These are phyloP conservation scores for Calonectria naviculata DNA, from an alignment of 2,329 filamentous ascomycete genomes.

Conservation along the genomic window DNA sequence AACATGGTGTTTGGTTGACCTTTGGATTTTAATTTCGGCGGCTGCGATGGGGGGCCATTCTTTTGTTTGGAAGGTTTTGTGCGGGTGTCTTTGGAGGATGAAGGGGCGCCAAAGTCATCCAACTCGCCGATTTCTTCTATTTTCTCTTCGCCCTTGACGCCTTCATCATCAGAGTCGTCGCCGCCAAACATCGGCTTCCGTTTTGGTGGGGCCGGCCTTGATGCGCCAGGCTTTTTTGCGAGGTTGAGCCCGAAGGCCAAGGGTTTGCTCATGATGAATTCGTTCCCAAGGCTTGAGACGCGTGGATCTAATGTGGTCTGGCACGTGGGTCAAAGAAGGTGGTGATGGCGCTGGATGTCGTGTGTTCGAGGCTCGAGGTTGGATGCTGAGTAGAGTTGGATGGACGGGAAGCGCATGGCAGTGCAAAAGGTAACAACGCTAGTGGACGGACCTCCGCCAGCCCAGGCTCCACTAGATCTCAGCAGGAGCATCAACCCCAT, in stretches of 20 bases:
- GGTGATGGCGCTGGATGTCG: constrained; percentile 1
- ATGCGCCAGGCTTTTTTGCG: constrained; percentile 64
- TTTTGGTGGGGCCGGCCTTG: constrained; percentile 61
- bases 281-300: neutral
- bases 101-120: constrained; percentile 55
- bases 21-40: constrained; percentile 59
- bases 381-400: neutral
- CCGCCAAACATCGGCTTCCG: constrained; percentile 70
- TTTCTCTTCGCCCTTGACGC: constrained; percentile 47
- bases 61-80: constrained; percentile 49
- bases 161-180: constrained; percentile 65
- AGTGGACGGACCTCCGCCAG: neutral
- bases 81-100: constrained; percentile 32
- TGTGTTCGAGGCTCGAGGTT: constrained; percentile 9
- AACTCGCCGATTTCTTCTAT: constrained; percentile 73
- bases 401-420: neutral
- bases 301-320: neutral
- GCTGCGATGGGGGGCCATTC: constrained; percentile 46
- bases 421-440: neutral
- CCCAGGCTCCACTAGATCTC: neutral
- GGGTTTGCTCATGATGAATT: constrained; percentile 57
- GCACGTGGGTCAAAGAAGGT: neutral
- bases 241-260: constrained; percentile 69
- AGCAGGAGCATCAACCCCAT: neutral
- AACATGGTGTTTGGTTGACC: constrained; percentile 58